phyloP scores from a whole-genome alignment of 2,329 filamentous ascomycete species.

The Grosmannia penicillata region DNA sequence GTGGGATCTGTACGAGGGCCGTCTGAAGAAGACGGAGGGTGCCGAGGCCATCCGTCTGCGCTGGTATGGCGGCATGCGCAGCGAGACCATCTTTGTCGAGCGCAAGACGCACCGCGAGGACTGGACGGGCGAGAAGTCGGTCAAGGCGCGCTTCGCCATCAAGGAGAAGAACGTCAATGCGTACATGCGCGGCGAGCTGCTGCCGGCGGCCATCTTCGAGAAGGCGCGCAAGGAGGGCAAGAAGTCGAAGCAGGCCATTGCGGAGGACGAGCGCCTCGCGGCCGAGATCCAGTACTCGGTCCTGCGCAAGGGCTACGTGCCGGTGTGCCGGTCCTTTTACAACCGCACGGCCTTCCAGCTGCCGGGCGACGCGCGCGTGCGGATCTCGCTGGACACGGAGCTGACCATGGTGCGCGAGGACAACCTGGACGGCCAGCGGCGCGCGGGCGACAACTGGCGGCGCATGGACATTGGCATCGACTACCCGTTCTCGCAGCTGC shows the following conservation, averaged over 20 bases:
- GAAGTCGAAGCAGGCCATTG: constrained; percentile 83
- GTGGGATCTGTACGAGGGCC: constrained; percentile 88
- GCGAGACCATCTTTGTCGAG: constrained; percentile 90
- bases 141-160: constrained; percentile 86
- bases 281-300: constrained; percentile 89
- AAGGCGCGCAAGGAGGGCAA: constrained; percentile 93
- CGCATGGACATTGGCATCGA: constrained; percentile 97
- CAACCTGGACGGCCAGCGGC: constrained; percentile 66
- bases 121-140: constrained; percentile 97
- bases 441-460: constrained; percentile 83
- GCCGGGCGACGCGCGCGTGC: constrained; percentile 86
- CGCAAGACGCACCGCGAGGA: constrained; percentile 97
- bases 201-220: constrained; percentile 81
- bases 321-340: constrained; percentile 92
- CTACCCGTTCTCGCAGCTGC: constrained; percentile 81
- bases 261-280: constrained; percentile 77
- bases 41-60: constrained; percentile 90
- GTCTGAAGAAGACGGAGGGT: constrained; percentile 93
- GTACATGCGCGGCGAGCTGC: constrained; percentile 71
- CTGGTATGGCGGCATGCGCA: constrained; percentile 97
- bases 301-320: constrained; percentile 70
- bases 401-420: constrained; percentile 91
- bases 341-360: constrained; percentile 97
- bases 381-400: constrained; percentile 93
- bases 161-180: constrained; percentile 98